Evolutionary conservation across 2,329 filamentous ascomycete genomes (phyloP), one percentile per base, ranked within the genome.

Genomic region (Aspergillus bombycis): DNA sequence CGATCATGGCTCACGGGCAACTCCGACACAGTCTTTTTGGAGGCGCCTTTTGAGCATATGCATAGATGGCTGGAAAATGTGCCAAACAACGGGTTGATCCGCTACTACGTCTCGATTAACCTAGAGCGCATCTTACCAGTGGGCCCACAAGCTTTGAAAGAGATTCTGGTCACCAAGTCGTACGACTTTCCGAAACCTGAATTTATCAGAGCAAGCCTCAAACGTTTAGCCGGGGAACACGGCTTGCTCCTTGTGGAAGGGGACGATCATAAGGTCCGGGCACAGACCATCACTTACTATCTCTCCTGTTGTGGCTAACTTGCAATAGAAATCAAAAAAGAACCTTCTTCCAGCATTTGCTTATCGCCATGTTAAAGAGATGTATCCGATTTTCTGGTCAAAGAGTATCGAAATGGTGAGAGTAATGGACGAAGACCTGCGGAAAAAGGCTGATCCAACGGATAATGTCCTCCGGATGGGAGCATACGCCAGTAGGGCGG

Each of bases 381-480:
- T 97, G 16, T 95, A 96, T 70, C 90, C 92, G 0, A 80, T 91
- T 7, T 96, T 97, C 77, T 97, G 93, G 93, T 71, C 79, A 23
- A 96, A 96, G 78, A 86, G 89, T 0, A 77, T 85, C 9, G 89
- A 94, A 74, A 85, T 89, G 70, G 87, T 89, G 7, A 77, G 85
- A 23, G 84, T 85, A 57, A 89, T 96, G 62, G 79, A 69, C 72
- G 77, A 67, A 73, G 83, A 74, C 65, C 67, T 83, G 69, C 65
- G 70, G 64, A 63, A 78, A 71, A 70, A 81, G 75, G 62, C 72
- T 66, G 28, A 65, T 63, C 5, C 75, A 16, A 69, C 78, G 11
- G 72, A 75, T 26, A 76, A 76, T 50, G 79, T 85, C 5, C 73
- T 91, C 23, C 85, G 91, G 66, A 81, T 90, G 2, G 78, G 83